Base-by-base conservation (phyloP, 177 flowering plant genomes). In the Vitis hybrid region DNA sequence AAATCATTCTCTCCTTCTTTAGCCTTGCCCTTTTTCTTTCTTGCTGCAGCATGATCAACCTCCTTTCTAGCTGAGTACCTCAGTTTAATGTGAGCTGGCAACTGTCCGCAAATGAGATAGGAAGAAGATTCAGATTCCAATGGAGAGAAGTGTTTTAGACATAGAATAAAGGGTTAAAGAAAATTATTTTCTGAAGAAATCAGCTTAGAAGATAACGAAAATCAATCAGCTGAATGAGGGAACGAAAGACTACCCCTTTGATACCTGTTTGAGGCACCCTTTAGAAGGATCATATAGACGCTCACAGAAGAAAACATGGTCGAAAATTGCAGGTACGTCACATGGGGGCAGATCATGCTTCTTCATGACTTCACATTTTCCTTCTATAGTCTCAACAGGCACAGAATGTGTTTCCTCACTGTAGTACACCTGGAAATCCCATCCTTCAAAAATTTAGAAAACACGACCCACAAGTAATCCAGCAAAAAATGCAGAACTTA, bases 191-290 rank as follows among this genome's bases (percentile, higher is more conserved):
- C 17, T 41, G 46, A 21, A 62, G 15, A n/a, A 11, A 20, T 8
- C 30, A 15, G 35, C 20, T 56, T 62, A n/a, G 48, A 17, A 13
- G 24, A 56, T 27, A 9, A 51, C 11, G 3, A 65, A 17, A 52
- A 48, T 18, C n/a, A 1, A 1, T 32, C 6, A 62, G 32, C 10
- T 12, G 11, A 35, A 3, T 21, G 9, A 27, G 20, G 32, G 20
- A 48, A 66, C 63, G 41, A 69, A 0, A 46, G 41, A 11, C n/a
- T 73, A 95, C 99, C 99, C 85, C 93, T 76, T 91, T 93, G 71
- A 90, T 73, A 95, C 99, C 99, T 86, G 94, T 76, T 91, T 93
- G 71, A 90, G 54, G 30, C 97, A 70, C 64, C 97, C 97, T 46
- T 83, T 91, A 15, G 72, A 69, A 78, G 94, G 88, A 76, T 95